Evolutionary conservation across 306 rosid species (phyloP), one percentile per base, ranked within the genome.

Genomic region (Quercus parvula): DNA sequence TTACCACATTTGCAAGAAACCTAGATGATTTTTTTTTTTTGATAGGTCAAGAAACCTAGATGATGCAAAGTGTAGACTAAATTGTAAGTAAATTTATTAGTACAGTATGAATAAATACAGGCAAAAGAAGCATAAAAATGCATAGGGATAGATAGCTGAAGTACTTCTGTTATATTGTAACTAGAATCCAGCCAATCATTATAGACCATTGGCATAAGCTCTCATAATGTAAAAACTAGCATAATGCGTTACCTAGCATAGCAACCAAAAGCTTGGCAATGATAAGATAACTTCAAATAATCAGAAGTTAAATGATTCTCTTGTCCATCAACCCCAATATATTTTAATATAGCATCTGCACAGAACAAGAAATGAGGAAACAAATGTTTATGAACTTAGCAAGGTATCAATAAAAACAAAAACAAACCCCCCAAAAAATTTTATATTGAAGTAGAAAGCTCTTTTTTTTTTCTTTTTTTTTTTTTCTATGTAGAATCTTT

Each of bases 201-300:
- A 18, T 33, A 17, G 71, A 66, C 19, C 51, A 67, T 1, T 67
- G 66, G 71, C 71, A 67, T 33, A 67, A 14, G 49, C 49, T 67
- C 51, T 35, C 52, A 9, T 9, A 35, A 67, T 9, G 10, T 31
- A 33, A 80, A 30, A 49, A 69, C 52, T 35, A 55, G 18, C 4
- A 4, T 33, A 24, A 71, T n/a, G 72, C 81, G 77, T 88, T 77
- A 94, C 98, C 87, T 85, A 68, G 83, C 91, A 78, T 87, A 82
- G 79, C 75, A 77, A 52, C 94, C 97, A 85, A 91, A 91, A 72
- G 84, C 88, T 74, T 75, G 90, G 85, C 88, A 89, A 77, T 95
- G 97, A 78, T 87, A 80, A 67, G 86, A 88, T 70, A 92, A 76
- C 81, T 86, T 91, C 73, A 76, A 83, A 88, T 83, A 85, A 59